Percentiles rank a stretch among this genome's conserved stretches.
These are phyloP conservation scores for Cladosporium sp. DNA, from an alignment of 2,329 filamentous ascomycete species.

Conservation along the genomic window DNA sequence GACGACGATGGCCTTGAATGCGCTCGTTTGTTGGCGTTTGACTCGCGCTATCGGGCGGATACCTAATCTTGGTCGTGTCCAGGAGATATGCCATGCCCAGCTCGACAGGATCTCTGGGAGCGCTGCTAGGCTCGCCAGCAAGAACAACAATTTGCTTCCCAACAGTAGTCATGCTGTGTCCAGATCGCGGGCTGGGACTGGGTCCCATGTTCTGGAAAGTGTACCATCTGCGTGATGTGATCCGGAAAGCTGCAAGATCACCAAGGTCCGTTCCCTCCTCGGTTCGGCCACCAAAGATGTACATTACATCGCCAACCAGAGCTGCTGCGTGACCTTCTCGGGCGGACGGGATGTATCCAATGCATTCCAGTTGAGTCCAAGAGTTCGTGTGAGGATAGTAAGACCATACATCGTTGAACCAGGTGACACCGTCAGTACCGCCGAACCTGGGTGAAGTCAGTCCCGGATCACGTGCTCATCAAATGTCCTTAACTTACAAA, in stretches of 20 bases:
- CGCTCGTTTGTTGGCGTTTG: conserved; percentile 38
- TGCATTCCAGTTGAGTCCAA: conserved; percentile 91
- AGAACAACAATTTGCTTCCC: conserved; percentile 91
- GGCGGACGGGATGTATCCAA: conserved; percentile 92
- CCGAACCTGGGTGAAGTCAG: conserved; percentile 69
- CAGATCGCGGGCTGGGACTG: conserved; percentile 87
- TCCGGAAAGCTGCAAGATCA: conserved; percentile 84
- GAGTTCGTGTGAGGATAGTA: conserved; percentile 82
- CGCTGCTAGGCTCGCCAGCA: conserved; percentile 90
- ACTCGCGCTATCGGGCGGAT: conserved; percentile 65
- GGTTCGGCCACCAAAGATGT: conserved; percentile 94
- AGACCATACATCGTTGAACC: conserved; percentile 99
- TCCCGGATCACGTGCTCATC: conserved; percentile 45
- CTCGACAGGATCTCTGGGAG: conserved; percentile 77
- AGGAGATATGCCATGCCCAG: conserved; percentile 87
- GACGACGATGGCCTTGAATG: conserved; percentile 34
- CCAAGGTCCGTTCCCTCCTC: conserved; percentile 91
- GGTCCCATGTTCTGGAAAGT: conserved; percentile 99
- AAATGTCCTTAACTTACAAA: conserved; percentile 56
- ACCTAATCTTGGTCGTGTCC: conserved; percentile 94
- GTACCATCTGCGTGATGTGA: conserved; percentile 88
- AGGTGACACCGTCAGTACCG: conserved; percentile 90
- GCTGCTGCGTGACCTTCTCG: conserved; percentile 93
- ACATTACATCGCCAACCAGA: conserved; percentile 97
- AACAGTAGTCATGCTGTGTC: conserved; percentile 95